These are phyloP conservation scores for Pestalotiopsis fici DNA, from an alignment of 2,329 filamentous ascomycete genomes.

Conservation along the genomic window DNA sequence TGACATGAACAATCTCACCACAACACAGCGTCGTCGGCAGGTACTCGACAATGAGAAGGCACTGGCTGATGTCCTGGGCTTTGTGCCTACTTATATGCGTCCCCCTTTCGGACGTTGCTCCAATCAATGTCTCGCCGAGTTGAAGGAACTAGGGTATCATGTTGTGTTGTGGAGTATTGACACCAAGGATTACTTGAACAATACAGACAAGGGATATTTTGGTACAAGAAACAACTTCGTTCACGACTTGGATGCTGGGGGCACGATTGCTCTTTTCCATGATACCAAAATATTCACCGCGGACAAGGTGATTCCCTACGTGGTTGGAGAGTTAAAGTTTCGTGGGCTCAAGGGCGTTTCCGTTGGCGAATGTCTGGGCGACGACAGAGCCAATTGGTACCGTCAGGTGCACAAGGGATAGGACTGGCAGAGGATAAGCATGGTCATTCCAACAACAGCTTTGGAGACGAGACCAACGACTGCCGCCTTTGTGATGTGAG, in stretches of 20 bases:
- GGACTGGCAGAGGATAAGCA: neutral
- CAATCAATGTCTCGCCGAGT: slow-evolving; percentile 21
- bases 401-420: neutral
- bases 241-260: slow-evolving; percentile 5
- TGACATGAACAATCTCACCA: slow-evolving; percentile 36
- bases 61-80: slow-evolving; percentile 40
- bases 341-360: slow-evolving; percentile 17
- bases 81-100: slow-evolving; percentile 48
- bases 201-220: neutral
- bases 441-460: neutral
- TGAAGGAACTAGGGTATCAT: slow-evolving; percentile 33
- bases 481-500: neutral
- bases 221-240: neutral
- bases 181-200: slow-evolving; percentile 23
- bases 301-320: slow-evolving; percentile 14
- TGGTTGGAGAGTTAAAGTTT: slow-evolving; percentile 10
- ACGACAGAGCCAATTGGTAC: slow-evolving; percentile 19
- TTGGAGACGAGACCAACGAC: neutral
- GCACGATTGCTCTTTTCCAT: slow-evolving; percentile 25
- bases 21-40: slow-evolving; percentile 33
- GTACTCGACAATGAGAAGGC: slow-evolving; percentile 48
- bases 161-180: slow-evolving; percentile 31
- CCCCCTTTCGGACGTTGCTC: slow-evolving; percentile 32
- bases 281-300: slow-evolving; percentile 18
- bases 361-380: slow-evolving; percentile 20